Evolutionary conservation across 78 protist genomes (phyloP).

Genomic region (Emiliania huxleyi): DNA sequence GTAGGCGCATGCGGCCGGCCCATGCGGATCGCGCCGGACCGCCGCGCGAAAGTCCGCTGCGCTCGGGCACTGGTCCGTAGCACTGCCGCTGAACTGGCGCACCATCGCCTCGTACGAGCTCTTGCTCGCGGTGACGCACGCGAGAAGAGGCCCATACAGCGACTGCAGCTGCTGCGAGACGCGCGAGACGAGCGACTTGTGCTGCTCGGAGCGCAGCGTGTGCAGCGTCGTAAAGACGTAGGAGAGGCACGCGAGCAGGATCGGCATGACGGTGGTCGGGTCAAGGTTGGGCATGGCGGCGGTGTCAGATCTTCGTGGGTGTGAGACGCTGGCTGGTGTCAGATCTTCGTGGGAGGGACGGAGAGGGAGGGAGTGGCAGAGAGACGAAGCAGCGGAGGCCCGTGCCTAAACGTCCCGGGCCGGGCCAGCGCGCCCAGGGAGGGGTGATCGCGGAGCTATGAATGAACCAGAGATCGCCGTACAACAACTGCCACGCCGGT

Average conservation of each 20-base stretch:
- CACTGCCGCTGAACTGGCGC: not conserved
- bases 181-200: not conserved
- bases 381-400: too few species aligned
- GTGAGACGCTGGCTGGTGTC: too few species aligned
- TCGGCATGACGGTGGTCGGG: not conserved
- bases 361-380: too few species aligned
- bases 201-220: slow-evolving; percentile 2
- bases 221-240: not conserved
- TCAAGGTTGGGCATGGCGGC: too few species aligned
- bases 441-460: too few species aligned
- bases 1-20: not conserved
- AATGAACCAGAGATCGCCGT: too few species aligned
- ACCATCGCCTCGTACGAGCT: not conserved
- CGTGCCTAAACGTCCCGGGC: too few species aligned
- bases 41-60: not conserved
- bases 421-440: too few species aligned
- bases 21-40: not conserved
- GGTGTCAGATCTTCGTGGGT: too few species aligned
- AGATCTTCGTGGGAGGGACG: too few species aligned
- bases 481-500: too few species aligned
- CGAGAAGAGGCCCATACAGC: not conserved
- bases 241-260: not conserved
- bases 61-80: not conserved
- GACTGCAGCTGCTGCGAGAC: not conserved
- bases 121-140: not conserved